Evolutionary conservation across 345 rosid species (phyloP), one percentile per base, ranked within the genome.

Genomic region (Kernera saxatilis): DNA sequence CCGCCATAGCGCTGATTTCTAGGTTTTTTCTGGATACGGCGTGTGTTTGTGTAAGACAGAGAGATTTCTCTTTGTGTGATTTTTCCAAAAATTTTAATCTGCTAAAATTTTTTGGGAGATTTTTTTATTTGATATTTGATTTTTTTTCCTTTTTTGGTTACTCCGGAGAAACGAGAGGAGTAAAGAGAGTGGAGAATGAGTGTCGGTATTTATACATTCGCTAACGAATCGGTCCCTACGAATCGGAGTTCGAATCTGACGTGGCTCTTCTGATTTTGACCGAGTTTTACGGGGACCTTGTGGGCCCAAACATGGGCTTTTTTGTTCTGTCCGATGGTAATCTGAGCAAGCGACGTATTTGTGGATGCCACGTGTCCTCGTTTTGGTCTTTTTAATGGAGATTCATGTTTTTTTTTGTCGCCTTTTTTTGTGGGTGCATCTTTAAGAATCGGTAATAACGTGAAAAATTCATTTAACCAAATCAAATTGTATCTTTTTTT

Each of bases 221-320:
- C 54, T 13, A 52, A 19, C 52, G 65, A 59, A 48, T 50, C 50
- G 63, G 68, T 74, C 37, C 40, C 37, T 32, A 27, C 70, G 66
- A 13, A 30, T 23, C 44, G 30, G 26, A 32, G 26, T 43, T 70
- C n/a, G 22, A 14, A 69, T 14, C 64, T 78, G 78, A 78, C 77
- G 73, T 80, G 80, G 70, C 67, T 66, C 55, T 61, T 63, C 12
- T 33, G 50, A 60, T 55, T 58, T 74, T 71, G 69, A 68, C 69
- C 57, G 50, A 60, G 73, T 74, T 54, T 33, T 15, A 37, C 25
- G 23, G 13, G 45, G 61, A 22, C 11, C 1, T n/a, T 9, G 14
- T 23, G 48, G 64, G 30, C 46, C 64, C 64, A 22, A 22, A 35
- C 0, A 17, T 46, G 51, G 48, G 33, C 48, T 8, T 58, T 36